Conservation (phyloP, 129 eudicot genomes). For the Artemisia argyi region DNA sequence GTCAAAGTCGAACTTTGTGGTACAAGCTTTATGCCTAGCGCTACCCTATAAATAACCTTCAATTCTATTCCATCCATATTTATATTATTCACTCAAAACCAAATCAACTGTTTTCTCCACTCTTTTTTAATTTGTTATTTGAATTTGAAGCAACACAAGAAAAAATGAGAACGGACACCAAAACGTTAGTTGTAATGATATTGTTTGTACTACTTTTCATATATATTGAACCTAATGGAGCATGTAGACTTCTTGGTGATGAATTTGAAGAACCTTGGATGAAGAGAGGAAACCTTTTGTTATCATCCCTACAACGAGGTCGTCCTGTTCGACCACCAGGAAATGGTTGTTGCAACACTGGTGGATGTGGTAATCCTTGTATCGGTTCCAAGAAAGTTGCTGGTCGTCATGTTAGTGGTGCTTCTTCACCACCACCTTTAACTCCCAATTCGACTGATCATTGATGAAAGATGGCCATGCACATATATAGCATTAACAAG, state of each 20-base stretch:
- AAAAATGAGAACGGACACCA: slow-evolving; percentile 21
- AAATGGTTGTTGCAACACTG: too few species aligned
- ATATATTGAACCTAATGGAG: slow-evolving; percentile 22
- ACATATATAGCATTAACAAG: background rate
- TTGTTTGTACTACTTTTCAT: slow-evolving; percentile 6
- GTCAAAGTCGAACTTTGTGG: slow-evolving; percentile 8
- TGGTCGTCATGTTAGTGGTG: too few species aligned
- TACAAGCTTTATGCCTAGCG: too few species aligned
- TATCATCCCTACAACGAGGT: too few species aligned
- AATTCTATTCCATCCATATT: background rate
- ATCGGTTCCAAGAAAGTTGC: too few species aligned
- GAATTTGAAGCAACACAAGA: background rate
- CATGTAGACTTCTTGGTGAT: slow-evolving; percentile 37
- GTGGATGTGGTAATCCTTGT: too few species aligned
- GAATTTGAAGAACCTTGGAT: too few species aligned
- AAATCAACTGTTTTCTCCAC: background rate
- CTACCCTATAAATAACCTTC: slow-evolving; percentile 13
- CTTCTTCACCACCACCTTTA: too few species aligned
- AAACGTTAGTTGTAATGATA: background rate
- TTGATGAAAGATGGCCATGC: too few species aligned
- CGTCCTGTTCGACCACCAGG: too few species aligned
- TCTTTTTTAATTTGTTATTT: background rate
- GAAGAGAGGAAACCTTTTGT: too few species aligned
- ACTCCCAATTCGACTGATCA: too few species aligned
- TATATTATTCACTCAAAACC: background rate